Evolutionary conservation across 1,139 yeast genomes (phyloP), one percentile per base, ranked within the genome.

Genomic region (Magnusiomyces fungicola): DNA sequence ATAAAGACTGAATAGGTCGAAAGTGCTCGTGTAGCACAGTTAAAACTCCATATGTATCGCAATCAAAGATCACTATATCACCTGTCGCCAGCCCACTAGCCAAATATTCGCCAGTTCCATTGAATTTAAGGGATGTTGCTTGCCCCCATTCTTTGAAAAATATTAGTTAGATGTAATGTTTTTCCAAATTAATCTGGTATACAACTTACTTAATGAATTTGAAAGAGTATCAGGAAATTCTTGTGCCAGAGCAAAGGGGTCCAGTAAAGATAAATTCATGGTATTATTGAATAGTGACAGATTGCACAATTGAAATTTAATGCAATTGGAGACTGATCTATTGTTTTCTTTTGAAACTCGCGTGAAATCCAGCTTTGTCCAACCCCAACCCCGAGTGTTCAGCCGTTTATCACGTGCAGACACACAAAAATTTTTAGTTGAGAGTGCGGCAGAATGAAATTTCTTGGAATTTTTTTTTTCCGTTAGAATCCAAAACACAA

Each of bases 31-130:
- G 69, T 22, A 78, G 66, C 14, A 79, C 69, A 29, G 73, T 70
- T 0, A 83, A 75, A 12, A 80, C 75, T 22, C 80, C 76, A 49
- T 79, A 70, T 1, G 90, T 79, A 63, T 81, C 86, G 57, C 81
- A 75, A 64, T 90, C 97, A 60, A 84, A 83, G 24, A 90, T 78
- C 18, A 84, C 75, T 4, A 90, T 79, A 0, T 83, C 72, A 1
- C 98, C 98, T 63, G 84, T 86, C 21, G 79, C 72, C 40, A 85
- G 72, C 0, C 98, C 98, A 2, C 87, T 78, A 1, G 97, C 97
- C 1, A 90, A 69, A 61, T 90, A 90, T 63, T 88, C 96, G 2
- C 97, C 97, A 48, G 79, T 78, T 14, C 76, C 70, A 58, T 80
- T 86, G 70, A 83, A 87, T 60, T 78, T 79, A 44, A 90, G 74